phyloP scores from a whole-genome alignment of 805 yeast species.

The Saturnispora halmiae region DNA sequence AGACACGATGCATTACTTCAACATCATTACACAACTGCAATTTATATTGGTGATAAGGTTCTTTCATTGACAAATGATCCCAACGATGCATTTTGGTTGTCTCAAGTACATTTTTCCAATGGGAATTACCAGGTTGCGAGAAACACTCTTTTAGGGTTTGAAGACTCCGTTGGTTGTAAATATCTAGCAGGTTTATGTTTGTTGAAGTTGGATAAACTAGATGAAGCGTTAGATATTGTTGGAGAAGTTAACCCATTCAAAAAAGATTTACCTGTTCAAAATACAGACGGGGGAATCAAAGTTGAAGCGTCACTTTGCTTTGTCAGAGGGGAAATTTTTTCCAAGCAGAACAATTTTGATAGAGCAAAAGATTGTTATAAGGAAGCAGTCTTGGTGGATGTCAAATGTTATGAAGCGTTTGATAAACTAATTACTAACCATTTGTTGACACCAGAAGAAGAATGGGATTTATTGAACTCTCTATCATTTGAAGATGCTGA shows the following conservation, averaged over 20 bases:
- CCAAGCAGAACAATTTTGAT: conserved; percentile 75
- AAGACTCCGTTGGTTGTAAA: conserved; percentile 63
- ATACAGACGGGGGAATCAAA: conserved; percentile 75
- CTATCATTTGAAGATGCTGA: conserved; percentile 66
- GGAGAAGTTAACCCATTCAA: conserved; percentile 76
- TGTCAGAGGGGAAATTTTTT: conserved; percentile 72
- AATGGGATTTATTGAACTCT: conserved; percentile 65
- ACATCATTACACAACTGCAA: conserved; percentile 85
- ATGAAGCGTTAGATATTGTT: conserved; percentile 78
- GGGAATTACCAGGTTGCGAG: conserved; percentile 77
- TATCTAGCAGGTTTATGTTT: conserved; percentile 72
- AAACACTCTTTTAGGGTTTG: conserved; percentile 51
- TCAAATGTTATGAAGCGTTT: conserved; percentile 89
- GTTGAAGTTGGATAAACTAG: conserved; percentile 66
- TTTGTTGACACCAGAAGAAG: conserved; percentile 73
- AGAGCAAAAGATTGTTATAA: conserved; percentile 78
- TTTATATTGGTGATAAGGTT: conserved; percentile 85
- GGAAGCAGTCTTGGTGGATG: conserved; percentile 82
- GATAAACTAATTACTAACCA: conserved; percentile 65
- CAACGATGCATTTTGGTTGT: conserved; percentile 93
- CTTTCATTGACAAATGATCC: conserved; percentile 76
- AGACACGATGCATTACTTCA: conserved; percentile 88
- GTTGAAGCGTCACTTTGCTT: conserved; percentile 82
- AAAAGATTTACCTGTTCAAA: conserved; percentile 29
- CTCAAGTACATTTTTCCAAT: conserved; percentile 73